Conservation (phyloP, 2,329 filamentous ascomycete species). For the Colletotrichum sp. region DNA sequence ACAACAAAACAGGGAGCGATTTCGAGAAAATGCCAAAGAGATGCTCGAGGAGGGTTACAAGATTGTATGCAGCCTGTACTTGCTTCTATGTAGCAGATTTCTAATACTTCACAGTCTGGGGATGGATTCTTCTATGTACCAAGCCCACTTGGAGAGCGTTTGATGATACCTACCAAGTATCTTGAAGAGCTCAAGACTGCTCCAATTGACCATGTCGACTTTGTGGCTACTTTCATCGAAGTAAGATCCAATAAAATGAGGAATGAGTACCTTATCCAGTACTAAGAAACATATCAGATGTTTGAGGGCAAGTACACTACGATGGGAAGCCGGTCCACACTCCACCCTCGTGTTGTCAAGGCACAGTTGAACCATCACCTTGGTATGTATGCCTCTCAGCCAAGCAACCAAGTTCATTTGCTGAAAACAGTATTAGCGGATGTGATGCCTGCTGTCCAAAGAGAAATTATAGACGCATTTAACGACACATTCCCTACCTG, state of each 20-base stretch:
- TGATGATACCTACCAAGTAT: slow-evolving; percentile 31
- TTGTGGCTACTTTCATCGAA: slow-evolving; percentile 30
- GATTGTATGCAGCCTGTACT: neutral
- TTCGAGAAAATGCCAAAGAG: neutral
- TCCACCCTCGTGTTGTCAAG: slow-evolving; percentile 31
- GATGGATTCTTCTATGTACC: slow-evolving; percentile 27
- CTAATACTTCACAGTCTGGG: neutral
- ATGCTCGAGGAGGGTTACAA: neutral
- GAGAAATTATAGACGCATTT: neutral
- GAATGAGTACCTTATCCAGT: neutral
- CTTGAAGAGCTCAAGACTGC: slow-evolving; percentile 31
- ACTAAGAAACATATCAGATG: slow-evolving; percentile 18
- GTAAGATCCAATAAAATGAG: neutral
- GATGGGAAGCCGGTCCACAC: slow-evolving; percentile 30
- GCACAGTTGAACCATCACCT: slow-evolving; percentile 27
- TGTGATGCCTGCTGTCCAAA: neutral
- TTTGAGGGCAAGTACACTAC: slow-evolving; percentile 37
- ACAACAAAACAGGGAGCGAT: neutral
- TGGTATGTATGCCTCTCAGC: neutral
- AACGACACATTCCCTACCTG: neutral
- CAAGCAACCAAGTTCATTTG: neutral
- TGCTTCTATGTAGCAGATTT: neutral
- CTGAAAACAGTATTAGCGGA: neutral
- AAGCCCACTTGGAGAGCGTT: slow-evolving; percentile 28
- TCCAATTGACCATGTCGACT: slow-evolving; percentile 29